A percentile compares a stretch with the other conserved stretches of the same genome.
These are phyloP conservation scores for Adansonia digitata DNA, from an alignment of 345 rosid genomes.

Conservation along the genomic window DNA sequence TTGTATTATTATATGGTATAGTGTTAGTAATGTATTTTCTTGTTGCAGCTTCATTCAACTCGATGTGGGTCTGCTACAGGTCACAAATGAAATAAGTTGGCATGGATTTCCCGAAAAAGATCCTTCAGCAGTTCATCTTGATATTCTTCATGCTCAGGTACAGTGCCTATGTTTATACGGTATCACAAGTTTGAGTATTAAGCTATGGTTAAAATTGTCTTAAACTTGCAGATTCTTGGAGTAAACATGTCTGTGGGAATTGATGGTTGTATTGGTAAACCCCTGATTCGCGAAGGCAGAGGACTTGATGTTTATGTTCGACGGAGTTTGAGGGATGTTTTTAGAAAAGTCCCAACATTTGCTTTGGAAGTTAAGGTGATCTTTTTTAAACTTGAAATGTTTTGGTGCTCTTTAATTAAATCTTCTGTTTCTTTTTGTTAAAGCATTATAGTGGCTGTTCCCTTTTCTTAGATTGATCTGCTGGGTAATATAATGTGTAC, in stretches of 20 bases:
- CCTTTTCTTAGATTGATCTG: neutral
- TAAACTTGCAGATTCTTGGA: conserved; percentile 69
- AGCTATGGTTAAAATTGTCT: conserved; percentile 15
- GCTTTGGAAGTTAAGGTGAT: conserved; percentile 87
- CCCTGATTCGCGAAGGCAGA: conserved; percentile 83
- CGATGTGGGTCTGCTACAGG: conserved; percentile 83
- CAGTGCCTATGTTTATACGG: conserved; percentile 19
- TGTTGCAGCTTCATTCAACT: conserved; percentile 86
- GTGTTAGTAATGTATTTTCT: conserved; percentile 8
- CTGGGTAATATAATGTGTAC: neutral
- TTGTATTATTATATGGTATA: neutral
- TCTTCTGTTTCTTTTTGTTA: neutral
- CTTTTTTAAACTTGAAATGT: neutral
- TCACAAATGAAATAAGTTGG: conserved; percentile 91
- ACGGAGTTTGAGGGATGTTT: conserved; percentile 93
- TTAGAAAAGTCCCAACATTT: conserved; percentile 87
- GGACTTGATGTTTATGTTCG: conserved; percentile 82
- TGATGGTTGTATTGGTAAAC: conserved; percentile 70
- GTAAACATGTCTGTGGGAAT: conserved; percentile 94
- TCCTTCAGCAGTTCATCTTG: conserved; percentile 90
- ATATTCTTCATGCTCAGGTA: conserved; percentile 95
- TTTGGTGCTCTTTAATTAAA: neutral
- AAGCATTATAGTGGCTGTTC: neutral
- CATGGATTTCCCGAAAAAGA: conserved; percentile 83
- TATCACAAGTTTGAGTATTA: conserved; percentile 7